Evolutionary conservation across 768 basidiomycete genomes (phyloP), one percentile per base, ranked within the genome.

Genomic region (Hirschioporus abietinus): DNA sequence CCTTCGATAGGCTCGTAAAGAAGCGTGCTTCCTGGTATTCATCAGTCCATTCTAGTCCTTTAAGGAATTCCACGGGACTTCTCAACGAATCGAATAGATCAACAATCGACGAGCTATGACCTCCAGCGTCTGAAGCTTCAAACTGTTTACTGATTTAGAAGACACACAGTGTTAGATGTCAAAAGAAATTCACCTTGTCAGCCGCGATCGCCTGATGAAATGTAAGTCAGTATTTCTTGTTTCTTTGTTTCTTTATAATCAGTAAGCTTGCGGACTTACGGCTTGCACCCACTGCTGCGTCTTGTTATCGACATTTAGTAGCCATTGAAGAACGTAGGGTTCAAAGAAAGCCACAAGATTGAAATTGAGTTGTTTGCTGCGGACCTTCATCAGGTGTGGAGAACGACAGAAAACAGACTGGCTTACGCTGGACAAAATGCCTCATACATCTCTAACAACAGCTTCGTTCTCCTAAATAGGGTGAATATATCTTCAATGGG

Each of bases 101-200:
- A 25, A 95, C 89, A 65, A 99, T 96, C 0, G 96, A 99, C n/a
- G 96, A 95, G 71, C 94, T 96, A 72, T 96, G 93, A 0, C 92
- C 92, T 76, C 92, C 87, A 12, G 81, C 67, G 68, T 91, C 84
- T 78, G 95, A 85, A 66, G 93, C 83, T 80, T 95, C 83, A 70
- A 93, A 93, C 89, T 91, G 68, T 30, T n/a, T 36, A n/a, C 27
- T 59, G 42, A 7, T 8, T 23, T 61, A 66, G 60, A 62, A 70
- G 27, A 25, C 27, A 52, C 20, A 27, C 17, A 35, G 8, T 17
- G 20, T 26, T 12, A 20, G 24, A 8, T 23, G 35, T 42, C 63
- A 18, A 61, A 35, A 42, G 52, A 25, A 58, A 61, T 77, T 42
- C 68, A 94, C 93, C 80, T 90, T 89, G 75, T 96, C 95, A 0